These are phyloP conservation scores for Elsinoe perseae DNA, from an alignment of 2,329 filamentous ascomycete genomes.

Conservation along the genomic window DNA sequence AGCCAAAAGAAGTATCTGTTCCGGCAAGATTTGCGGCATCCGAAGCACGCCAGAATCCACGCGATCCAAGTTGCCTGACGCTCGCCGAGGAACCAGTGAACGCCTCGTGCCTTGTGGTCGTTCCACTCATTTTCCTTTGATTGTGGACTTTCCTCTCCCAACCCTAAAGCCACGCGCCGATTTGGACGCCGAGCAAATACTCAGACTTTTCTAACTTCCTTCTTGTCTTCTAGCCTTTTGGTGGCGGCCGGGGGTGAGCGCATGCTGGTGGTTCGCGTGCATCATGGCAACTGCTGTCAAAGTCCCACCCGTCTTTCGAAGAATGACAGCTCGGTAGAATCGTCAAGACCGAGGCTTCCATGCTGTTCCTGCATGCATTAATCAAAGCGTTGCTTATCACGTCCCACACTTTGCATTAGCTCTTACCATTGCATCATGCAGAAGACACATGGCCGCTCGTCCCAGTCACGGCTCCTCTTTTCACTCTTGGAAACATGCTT, in stretches of 20 bases:
- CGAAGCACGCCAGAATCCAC: not conserved
- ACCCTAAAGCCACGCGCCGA: conserved; percentile 1
- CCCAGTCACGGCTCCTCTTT: not conserved
- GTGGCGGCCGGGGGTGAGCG: not conserved
- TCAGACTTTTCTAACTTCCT: conserved; percentile 5
- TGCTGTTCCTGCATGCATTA: not conserved
- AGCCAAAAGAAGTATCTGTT: not conserved
- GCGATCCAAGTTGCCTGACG: not conserved
- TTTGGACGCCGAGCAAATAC: conserved; percentile 12
- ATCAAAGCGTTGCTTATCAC: not conserved
- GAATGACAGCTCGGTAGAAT: not conserved
- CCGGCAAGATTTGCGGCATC: not conserved
- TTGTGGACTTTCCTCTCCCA: not conserved
- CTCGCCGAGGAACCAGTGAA: not conserved
- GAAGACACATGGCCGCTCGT: conserved; percentile 8
- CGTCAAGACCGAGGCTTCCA: not conserved
- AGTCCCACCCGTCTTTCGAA: not conserved
- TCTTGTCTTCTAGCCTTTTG: conserved; percentile 2
- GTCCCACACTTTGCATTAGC: conserved; percentile 10
- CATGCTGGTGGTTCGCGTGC: not conserved
- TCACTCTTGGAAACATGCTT: not conserved
- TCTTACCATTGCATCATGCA: not conserved
- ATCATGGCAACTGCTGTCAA: not conserved
- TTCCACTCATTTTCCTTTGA: conserved; percentile 5
- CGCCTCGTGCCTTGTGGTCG: conserved; percentile 4